Base-by-base conservation (phyloP, 106 monocot species). In the Cymbidium sinense region DNA sequence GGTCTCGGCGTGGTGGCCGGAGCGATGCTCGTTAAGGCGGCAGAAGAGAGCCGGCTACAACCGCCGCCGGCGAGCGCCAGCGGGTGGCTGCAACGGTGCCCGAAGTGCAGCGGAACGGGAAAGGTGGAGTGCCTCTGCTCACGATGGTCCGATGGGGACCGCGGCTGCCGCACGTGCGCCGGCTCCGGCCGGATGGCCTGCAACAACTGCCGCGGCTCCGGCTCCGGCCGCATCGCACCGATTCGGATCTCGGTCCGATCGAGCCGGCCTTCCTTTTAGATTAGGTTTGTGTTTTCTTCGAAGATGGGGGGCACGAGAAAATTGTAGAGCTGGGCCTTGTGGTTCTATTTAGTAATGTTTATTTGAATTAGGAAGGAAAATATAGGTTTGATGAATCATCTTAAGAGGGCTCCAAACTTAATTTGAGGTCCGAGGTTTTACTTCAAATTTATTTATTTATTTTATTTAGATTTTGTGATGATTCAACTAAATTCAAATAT, bases 81-180 rank as follows among this genome's bases (percentile, higher is more conserved):
- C 7, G 71, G 72, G 75, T 34, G 78, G 74, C 58, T 41, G 75
- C 88, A 84, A 20, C 79, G 89, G 36, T 96, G 95, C 70, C 55
- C 79, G 7, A 84, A 80, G 39, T 96, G 95, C 84, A 87, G 89
- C 83, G 95, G 93, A 28, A 89, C 90, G 34, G 93, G 95, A 3
- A 85, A 87, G 35, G 83, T 91, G 34, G 37, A 86, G 27, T 96
- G 95, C 86, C 47, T 96, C 43, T 96, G 95, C 84, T 28, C 82
- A 5, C 78, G 93, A 29, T 96, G 95, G 95, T 93, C 93, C 4
- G 95, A 96, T 81, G 93, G 95, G 11, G 95, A 96, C 76, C 65
- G 78, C 31, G 95, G 95, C 3, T 96, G 95, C 81, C 79, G 95
- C n/a, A 80, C 95, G 12, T 96, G 95, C 43, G 85, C 90, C 23